Base-by-base conservation (phyloP, 768 basidiomycete genomes). In the Phylloporus sp. region DNA sequence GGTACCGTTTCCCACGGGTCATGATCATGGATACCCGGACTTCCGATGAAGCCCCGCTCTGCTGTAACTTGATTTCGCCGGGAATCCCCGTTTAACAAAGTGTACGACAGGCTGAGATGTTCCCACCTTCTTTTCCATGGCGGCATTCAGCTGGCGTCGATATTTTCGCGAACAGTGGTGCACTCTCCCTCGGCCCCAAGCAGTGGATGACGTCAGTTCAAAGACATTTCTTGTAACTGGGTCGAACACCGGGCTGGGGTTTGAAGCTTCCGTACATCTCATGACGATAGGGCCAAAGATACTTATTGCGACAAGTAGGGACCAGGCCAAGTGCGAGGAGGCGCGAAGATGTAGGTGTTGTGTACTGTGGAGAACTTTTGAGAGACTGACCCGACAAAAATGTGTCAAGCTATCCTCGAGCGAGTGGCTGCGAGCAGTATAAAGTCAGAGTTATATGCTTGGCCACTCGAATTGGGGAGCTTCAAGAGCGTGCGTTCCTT, bases 191-290 rank as follows among this genome's bases (percentile, higher is more conserved):
- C 42, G 15, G n/a, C 34, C 48, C 14, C 36, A 17, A 33, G 23
- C 34, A 24, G 31, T 48, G 3, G 64, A 55, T 0, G 69, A 75
- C 48, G 61, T 80, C 18, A 55, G 58, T 9, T 73, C 71, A 7
- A 76, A 75, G 54, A 75, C 73, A 6, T 66, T 80, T n/a, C 42
- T 80, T 18, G 69, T 82, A 20, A 66, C 70, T 22, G 74, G 73
- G 7, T 75, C 78, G 3, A 82, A 82, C 52, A 66, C 66, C 20
- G 81, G 60, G 23, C 39, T 66, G 17, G 66, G 59, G 20, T 51
- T 63, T 21, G 65, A 65, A 40, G 57, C 69, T 6, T 54, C 62
- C 4, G 52, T 59, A 20, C 63, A 68, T 44, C 54, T 72, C 33
- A 63, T 63, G 2, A 44, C 49, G 15, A 63, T 71, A 64, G 41